Evolutionary conservation across 805 yeast species (phyloP).

Genomic region (Candida verbasci): DNA sequence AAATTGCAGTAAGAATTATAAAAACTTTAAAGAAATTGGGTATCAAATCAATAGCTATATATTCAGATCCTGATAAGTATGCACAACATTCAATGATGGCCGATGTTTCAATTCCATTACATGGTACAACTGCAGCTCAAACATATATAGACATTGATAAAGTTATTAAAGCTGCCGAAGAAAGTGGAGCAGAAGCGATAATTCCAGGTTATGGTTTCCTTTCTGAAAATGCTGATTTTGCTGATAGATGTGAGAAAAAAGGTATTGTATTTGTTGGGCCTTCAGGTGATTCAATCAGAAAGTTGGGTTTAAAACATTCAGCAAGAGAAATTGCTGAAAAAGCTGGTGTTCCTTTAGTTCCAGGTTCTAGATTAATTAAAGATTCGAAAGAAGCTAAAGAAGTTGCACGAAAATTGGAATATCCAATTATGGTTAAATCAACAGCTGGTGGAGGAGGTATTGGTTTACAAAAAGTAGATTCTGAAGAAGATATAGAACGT

Average conservation of each 20-base stretch:
- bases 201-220: constrained; percentile 99
- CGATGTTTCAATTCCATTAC: constrained; percentile 95
- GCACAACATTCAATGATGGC: constrained; percentile 99
- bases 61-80: constrained; percentile 96
- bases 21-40: constrained; percentile 98
- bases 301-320: constrained; percentile 96
- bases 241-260: constrained; percentile 88
- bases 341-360: constrained; percentile 96
- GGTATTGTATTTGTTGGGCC: constrained; percentile 95
- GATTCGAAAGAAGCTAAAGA: constrained; percentile 79
- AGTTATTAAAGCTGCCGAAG: constrained; percentile 95
- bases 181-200: constrained; percentile 94
- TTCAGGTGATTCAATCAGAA: constrained; percentile 98
- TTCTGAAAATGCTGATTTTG: constrained; percentile 93
- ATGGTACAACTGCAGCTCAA: constrained; percentile 98
- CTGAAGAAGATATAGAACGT: constrained; percentile 78
- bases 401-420: too few relatives aligned
- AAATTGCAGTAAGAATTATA: constrained; percentile 98
- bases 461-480: constrained; percentile 95
- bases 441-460: constrained; percentile 99
- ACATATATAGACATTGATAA: constrained; percentile 97
- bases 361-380: constrained; percentile 91
- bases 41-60: constrained; percentile 99
- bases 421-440: constrained; percentile 98
- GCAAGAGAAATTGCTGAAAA: constrained; percentile 99